Evolutionary conservation across 495 filamentous ascomycete species (phyloP), one percentile per base, ranked within the genome.

Genomic region (Venustampulla echinocandica): DNA sequence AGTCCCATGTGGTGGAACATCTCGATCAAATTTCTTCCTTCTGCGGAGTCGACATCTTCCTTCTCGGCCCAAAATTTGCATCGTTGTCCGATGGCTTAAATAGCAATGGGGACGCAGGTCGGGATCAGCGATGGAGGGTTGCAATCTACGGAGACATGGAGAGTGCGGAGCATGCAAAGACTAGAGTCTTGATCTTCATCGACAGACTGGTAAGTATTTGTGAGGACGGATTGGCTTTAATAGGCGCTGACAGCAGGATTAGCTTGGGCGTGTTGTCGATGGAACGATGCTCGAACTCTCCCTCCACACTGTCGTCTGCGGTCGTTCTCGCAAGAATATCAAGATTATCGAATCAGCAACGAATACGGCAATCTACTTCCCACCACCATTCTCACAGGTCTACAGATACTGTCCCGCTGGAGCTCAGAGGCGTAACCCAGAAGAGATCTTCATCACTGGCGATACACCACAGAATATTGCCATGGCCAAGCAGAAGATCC

Each of bases 291-390:
- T 96, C 49, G 92, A 97, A 57, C 66, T 87, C 20, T 86, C 88
- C 19, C 71, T 95, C 61, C 93, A 97, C 61, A 87, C 84, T 28
- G 68, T 95, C 48, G 75, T 95, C 39, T 95, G 90, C 61, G 92
- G 92, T 21, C 84, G 90, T 11, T 86, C 84, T 49, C 77, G 90
- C 55, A 92, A 94, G 69, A 95, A 96, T 58, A 90, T 98, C 65
- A 95, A 96, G 70, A 69, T 88, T 42, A 95, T 98, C 57, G 92
- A 98, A 62, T 90, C 92, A 11, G 75, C 81, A 17, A 95, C 92
- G 11, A 84, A 85, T 55, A 95, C 93, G 11, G 90, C 92, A 28
- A 96, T 98, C 51, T 98, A 97, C 65, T 95, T 98, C 59, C 92
- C 92, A 15, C 88, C 90, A 1, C 85, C 89, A 4, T 97, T 96